phyloP scores from a whole-genome alignment of 805 yeast species.

The Candida coquimbonensis region DNA sequence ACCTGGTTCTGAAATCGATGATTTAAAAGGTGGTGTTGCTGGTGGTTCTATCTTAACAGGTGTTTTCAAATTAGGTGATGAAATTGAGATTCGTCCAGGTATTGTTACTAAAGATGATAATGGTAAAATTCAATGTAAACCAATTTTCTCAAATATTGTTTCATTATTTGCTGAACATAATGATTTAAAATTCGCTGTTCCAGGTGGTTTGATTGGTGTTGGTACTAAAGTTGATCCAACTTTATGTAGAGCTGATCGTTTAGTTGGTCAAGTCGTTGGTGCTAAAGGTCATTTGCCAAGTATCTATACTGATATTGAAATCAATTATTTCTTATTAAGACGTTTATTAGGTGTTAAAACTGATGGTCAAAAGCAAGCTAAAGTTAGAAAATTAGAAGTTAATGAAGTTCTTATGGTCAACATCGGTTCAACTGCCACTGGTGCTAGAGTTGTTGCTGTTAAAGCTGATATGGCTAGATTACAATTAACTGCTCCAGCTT shows the following conservation, averaged over 20 bases:
- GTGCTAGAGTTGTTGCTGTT: constrained; percentile 97
- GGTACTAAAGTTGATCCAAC: constrained; percentile 99
- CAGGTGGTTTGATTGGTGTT: constrained; percentile 99
- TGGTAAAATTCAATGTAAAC: constrained; percentile 86
- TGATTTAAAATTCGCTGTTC: constrained; percentile 96
- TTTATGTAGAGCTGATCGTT: constrained; percentile 96
- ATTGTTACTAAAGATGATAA: constrained; percentile 92
- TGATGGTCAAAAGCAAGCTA: constrained; percentile 94
- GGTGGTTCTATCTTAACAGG: constrained; percentile 98
- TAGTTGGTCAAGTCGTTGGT: constrained; percentile 99
- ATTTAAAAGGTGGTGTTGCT: constrained; percentile 98
- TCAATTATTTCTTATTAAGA: constrained; percentile 92
- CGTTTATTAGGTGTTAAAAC: constrained; percentile 97
- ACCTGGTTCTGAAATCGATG: constrained; percentile 97
- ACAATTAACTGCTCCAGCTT: constrained; percentile 94
- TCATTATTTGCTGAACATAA: constrained; percentile 96
- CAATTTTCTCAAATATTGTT: constrained; percentile 89
- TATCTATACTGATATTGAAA: constrained; percentile 94
- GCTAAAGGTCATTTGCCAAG: constrained; percentile 94
- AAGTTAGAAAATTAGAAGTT: constrained; percentile 87
- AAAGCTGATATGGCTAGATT: constrained; percentile 99
- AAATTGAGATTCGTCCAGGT: constrained; percentile 98
- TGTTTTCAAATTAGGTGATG: constrained; percentile 95
- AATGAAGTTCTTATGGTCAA: constrained; percentile 98
- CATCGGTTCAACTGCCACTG: constrained; percentile 98